Conservation (phyloP, 345 rosid genomes). For the Corchorus olitorius region DNA sequence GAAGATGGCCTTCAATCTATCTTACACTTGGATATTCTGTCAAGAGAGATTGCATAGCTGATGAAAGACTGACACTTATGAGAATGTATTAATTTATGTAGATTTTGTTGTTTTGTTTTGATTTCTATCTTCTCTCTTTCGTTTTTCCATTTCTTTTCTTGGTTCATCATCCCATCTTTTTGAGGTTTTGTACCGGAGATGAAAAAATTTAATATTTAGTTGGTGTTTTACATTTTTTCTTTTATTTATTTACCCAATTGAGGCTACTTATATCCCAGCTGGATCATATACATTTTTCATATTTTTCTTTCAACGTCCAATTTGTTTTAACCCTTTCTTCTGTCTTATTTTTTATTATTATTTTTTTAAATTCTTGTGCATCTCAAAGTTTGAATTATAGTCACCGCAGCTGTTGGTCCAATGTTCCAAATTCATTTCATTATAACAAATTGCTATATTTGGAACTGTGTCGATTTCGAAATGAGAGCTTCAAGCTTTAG, state of each 20-base stretch:
- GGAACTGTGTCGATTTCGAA: too few relatives aligned
- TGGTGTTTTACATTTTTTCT: not conserved
- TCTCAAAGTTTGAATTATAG: too few relatives aligned
- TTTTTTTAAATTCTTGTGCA: too few relatives aligned
- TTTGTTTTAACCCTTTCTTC: too few relatives aligned
- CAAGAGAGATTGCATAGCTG: constrained; percentile 25
- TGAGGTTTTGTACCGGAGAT: not conserved
- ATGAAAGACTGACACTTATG: not conserved
- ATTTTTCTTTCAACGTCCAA: not conserved
- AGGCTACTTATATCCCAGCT: too few relatives aligned
- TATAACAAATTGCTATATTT: too few relatives aligned
- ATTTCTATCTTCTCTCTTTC: not conserved
- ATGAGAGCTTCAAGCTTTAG: too few relatives aligned
- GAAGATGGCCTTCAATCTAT: constrained; percentile 16
- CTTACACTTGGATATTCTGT: constrained; percentile 15
- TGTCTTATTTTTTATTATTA: too few relatives aligned
- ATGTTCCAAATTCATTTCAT: too few relatives aligned
- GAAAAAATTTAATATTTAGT: constrained; percentile 8
- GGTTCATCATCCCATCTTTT: not conserved
- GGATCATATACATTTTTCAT: not conserved
- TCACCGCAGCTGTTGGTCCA: too few relatives aligned
- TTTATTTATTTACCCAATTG: too few relatives aligned
- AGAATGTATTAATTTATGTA: constrained; percentile 25
- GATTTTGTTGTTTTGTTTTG: constrained; percentile 18
- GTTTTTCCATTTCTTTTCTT: not conserved